Base-by-base conservation (phyloP, 2,329 filamentous ascomycete species). In the Thelonectria rubi region DNA sequence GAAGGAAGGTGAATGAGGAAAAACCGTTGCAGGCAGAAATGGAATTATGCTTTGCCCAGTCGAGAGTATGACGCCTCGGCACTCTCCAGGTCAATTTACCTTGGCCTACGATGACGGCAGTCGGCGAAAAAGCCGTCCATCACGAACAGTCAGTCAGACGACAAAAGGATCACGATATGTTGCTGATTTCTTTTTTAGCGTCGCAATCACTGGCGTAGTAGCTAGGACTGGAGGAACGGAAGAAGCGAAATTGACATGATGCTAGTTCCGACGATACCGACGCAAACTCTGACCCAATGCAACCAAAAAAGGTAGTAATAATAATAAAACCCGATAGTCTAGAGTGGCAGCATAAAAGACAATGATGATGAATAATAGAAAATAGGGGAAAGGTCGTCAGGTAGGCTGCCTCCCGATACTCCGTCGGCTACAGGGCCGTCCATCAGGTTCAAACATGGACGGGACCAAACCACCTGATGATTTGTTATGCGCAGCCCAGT, bases 311-410 rank as follows among this genome's bases (percentile, higher is more conserved):
- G n/a, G n/a, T n/a, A 47, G 14, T 18, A 47, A 48, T 30, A 30
- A 30, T 30, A 52, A 30, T 21, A 39, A 57, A 53, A 48, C 40
- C 42, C 43, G 51, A 34, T 42, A 59, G 49, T 40, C 55, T 7
- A 30, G 8, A 30, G 8, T 7, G 8, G 10, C 20, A 47, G 45
- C 52, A 50, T 48, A 42, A 20, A 53, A 32, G 14, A 40, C 26
- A 30, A 2, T 30, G 26, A 30, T 8, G 7, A 30, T 30, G 8
- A 30, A 30, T 6, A 30, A 30, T 30, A 56, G 47, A 65, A 40
- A 42, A 52, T 32, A 46, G 34, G 30, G 58, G 45, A 51, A 40
- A 24, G 17, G 26, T 32, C 9, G 34, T 14, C 34, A 51, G 49
- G 42, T 39, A 47, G 30, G 18, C 24, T 40, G 47, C 45, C 45